Percentiles rank a stretch among this genome's conserved stretches.
Evolutionary conservation across 257 asterid species (phyloP).

Genomic region (Solanum medicagineum): DNA sequence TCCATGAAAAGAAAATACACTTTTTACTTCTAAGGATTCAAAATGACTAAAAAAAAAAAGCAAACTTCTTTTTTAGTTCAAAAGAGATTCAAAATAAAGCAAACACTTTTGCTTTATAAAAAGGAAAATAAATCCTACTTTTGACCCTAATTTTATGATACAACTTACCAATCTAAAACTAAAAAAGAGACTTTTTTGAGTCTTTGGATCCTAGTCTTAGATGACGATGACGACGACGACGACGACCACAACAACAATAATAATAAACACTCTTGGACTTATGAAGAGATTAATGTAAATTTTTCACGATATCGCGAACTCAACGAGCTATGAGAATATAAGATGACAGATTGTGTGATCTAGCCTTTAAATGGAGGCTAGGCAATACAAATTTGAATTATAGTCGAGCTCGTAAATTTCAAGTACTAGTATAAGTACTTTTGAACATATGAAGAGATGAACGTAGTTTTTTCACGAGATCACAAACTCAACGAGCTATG

Average conservation of each 20-base stretch:
- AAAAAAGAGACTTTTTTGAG: neutral
- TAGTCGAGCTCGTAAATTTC: too few relatives aligned
- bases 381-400: too few relatives aligned
- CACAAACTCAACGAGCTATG: neutral
- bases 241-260: too few relatives aligned
- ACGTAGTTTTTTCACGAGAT: too few relatives aligned
- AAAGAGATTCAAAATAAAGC: neutral
- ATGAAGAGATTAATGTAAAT: fast-evolving
- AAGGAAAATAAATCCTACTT: neutral
- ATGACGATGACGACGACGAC: neutral
- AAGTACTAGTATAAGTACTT: too few relatives aligned
- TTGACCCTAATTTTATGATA: neutral
- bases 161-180: neutral
- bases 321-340: neutral
- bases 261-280: neutral
- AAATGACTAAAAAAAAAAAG: neutral
- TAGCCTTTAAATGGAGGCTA: too few relatives aligned
- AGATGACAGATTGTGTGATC: neutral
- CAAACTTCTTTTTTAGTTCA: neutral
- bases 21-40: neutral
- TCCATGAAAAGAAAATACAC: neutral
- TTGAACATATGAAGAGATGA: neutral
- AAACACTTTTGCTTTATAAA: neutral
- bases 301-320: neutral
- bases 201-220: neutral